phyloP scores from a whole-genome alignment of 345 rosid genomes.

The Euphorbia lathyris region DNA sequence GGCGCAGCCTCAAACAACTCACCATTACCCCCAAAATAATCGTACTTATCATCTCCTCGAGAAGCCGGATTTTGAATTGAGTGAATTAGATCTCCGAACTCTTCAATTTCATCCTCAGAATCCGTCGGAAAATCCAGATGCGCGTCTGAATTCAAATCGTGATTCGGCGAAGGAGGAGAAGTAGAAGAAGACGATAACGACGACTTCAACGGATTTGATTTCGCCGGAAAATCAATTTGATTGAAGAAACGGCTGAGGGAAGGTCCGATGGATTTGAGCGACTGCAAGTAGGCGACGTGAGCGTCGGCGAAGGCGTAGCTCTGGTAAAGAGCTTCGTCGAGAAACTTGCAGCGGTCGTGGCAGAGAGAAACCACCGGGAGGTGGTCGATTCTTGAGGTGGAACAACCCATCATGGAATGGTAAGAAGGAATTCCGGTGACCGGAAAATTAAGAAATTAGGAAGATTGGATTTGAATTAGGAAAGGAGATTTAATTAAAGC shows the following conservation, averaged over 20 bases:
- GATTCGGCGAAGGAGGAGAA: slow-evolving; percentile 25
- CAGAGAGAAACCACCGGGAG: slow-evolving; percentile 58
- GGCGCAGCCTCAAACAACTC: neutral
- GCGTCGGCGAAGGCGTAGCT: slow-evolving; percentile 56
- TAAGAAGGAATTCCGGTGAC: neutral
- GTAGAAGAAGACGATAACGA: slow-evolving; percentile 20
- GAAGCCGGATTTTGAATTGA: slow-evolving; percentile 17
- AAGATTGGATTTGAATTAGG: neutral
- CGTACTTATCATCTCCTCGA: neutral
- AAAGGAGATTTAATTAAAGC: neutral
- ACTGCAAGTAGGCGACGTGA: slow-evolving; percentile 47
- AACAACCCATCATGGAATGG: slow-evolving; percentile 41
- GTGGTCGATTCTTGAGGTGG: slow-evolving; percentile 48
- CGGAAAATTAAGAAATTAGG: neutral
- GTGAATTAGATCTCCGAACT: slow-evolving; percentile 13
- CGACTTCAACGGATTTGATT: neutral
- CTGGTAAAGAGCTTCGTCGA: slow-evolving; percentile 52
- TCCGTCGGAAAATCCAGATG: slow-evolving; percentile 53
- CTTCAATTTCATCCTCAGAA: slow-evolving; percentile 41
- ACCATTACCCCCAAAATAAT: slow-evolving; percentile 7
- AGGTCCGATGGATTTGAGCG: slow-evolving; percentile 46
- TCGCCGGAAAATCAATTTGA: neutral
- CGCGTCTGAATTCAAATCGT: slow-evolving; percentile 40
- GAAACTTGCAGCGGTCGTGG: slow-evolving; percentile 54
- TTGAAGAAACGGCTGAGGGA: slow-evolving; percentile 40